Base-by-base conservation (phyloP, 352 stramenopile species). In the Pilasporangium apinafurcum region DNA sequence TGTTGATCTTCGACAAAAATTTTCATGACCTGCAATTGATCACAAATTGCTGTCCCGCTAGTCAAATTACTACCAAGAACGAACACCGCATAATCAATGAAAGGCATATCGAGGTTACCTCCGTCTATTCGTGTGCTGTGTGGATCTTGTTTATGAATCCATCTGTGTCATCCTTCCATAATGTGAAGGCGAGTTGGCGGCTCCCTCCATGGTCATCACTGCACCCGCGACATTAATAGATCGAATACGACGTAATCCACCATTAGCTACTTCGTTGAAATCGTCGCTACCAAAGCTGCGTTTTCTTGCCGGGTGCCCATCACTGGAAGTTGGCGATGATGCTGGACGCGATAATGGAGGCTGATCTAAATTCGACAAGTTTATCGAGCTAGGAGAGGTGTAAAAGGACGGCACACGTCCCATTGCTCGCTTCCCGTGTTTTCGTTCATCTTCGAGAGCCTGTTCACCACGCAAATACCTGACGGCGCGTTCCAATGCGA, bases 401-500 rank as follows among this genome's bases (percentile, higher is more conserved):
- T 92, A 94, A 38, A 94, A 94, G 4, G 82, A 94, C 17, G 82
- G 82, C 8, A 94, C 82, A 21, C 82, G 77, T 14, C 75, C 80
- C 10, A 93, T 66, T 14, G 68, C 73, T 49, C 83, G 89, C 12
- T 77, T 68, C 21, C 80, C 82, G 27, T 73, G 75, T 33, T 62
- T 62, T 38, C 76, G 62, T 43, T 89, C 79, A 40, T 94, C 82
- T 44, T 89, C 77, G 3, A 92, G 59, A 9, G 79, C 77, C 68
- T 91, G 78, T 30, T 93, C 81, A 31, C 81, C 81, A 29, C 79
- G 65, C 46, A 93, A 54, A 40, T 89, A 91, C 17, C 82, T 62
- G 30, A 92, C 79, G 18, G 83, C 80, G 21, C 77, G 69, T 69
- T 99, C 96, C 3, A 99, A 78, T 13, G 91, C 95, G 60, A 98